These are phyloP conservation scores for Carallia brachiata DNA, from an alignment of 345 rosid species.

Conservation along the genomic window DNA sequence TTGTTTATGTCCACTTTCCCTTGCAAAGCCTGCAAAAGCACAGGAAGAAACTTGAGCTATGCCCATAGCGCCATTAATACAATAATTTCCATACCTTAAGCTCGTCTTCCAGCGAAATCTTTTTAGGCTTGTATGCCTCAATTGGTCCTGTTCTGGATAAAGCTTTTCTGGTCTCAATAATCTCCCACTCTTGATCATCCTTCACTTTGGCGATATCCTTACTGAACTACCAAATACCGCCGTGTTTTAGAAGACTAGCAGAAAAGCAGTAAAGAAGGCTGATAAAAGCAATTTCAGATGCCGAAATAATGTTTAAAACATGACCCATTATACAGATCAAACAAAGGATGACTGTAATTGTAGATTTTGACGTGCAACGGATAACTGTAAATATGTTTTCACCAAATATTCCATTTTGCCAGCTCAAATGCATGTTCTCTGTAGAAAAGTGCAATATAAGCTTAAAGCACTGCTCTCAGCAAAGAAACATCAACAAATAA, in stretches of 20 bases:
- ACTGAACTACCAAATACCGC: conserved; percentile 46
- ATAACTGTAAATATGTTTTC: too few relatives aligned
- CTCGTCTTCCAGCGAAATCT: conserved; percentile 75
- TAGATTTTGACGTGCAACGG: too few relatives aligned
- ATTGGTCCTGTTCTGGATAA: conserved; percentile 77
- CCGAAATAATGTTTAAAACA: conserved; percentile 6
- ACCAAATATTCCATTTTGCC: too few relatives aligned
- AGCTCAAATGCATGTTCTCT: too few relatives aligned
- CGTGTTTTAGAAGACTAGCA: conserved; percentile 21
- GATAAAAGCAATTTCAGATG: not conserved
- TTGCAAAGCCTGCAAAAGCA: conserved; percentile 56
- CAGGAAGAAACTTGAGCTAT: conserved; percentile 4
- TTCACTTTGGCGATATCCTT: conserved; percentile 85
- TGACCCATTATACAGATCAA: not conserved
- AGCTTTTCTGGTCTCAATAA: conserved; percentile 72
- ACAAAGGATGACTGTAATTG: too few relatives aligned
- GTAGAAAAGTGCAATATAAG: too few relatives aligned
- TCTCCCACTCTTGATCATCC: conserved; percentile 91
- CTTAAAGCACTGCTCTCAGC: too few relatives aligned
- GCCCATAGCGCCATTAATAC: not conserved
- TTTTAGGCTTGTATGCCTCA: conserved; percentile 73
- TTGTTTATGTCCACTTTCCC: conserved; percentile 72
- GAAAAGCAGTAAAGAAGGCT: not conserved
- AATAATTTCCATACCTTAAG: conserved; percentile 54
- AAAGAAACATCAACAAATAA: too few relatives aligned